Evolutionary conservation across 2,329 filamentous ascomycete genomes (phyloP).

Genomic region (Xylariaceae sp.): DNA sequence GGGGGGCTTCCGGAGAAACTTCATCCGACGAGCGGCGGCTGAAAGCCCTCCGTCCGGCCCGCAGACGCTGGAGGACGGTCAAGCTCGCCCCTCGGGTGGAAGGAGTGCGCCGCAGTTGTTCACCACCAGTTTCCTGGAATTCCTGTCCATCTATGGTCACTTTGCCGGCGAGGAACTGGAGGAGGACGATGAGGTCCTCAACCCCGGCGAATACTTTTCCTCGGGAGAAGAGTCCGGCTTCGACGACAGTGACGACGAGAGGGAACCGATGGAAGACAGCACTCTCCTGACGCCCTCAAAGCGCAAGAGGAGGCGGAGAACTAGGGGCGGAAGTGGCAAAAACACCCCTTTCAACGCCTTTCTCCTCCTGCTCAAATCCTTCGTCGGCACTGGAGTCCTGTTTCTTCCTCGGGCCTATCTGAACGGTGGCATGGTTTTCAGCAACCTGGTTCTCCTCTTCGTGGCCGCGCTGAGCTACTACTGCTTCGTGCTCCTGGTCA

Average conservation of each 20-base stretch:
- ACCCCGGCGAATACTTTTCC: constrained; percentile 84
- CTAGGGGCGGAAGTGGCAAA: constrained; percentile 64
- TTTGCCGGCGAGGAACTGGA: constrained; percentile 96
- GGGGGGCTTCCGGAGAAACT: constrained; percentile 88
- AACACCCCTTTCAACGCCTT: constrained; percentile 74
- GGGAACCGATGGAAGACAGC: constrained; percentile 81
- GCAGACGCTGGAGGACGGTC: constrained; percentile 32
- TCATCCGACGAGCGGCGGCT: constrained; percentile 65
- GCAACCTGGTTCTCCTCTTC: constrained; percentile 77
- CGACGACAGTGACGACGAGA: constrained; percentile 55
- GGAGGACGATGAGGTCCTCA: constrained; percentile 86
- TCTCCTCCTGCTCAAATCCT: constrained; percentile 87
- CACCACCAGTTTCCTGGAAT: constrained; percentile 92
- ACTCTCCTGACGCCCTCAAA: constrained; percentile 71
- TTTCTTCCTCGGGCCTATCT: constrained; percentile 90
- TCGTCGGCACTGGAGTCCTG: constrained; percentile 91
- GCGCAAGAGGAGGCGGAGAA: constrained; percentile 68
- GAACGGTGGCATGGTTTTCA: constrained; percentile 96
- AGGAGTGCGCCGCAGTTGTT: constrained; percentile 55
- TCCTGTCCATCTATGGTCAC: constrained; percentile 89
- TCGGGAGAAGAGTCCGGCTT: constrained; percentile 60
- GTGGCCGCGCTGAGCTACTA: constrained; percentile 90
- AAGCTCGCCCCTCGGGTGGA: constrained; percentile 27
- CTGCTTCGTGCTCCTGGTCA: constrained; percentile 90
- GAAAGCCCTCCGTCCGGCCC: constrained; percentile 43